Conservation (phyloP, 805 yeast genomes). For the Wickerhamomyces hampshirensis region DNA sequence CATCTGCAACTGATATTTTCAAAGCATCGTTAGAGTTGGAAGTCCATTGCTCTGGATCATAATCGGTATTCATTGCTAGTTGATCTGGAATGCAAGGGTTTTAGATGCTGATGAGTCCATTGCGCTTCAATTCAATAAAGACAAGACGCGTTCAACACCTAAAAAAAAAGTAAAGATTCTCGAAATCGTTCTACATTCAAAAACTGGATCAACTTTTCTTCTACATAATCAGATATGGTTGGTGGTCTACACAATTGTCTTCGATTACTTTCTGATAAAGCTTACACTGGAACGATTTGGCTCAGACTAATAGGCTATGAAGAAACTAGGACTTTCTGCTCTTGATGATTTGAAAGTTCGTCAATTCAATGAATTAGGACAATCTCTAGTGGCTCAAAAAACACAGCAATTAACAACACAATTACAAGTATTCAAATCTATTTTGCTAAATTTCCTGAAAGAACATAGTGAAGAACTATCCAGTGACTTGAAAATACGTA, state of each 20-base stretch:
- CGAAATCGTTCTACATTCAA: too few species aligned
- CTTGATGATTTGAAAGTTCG: constrained; percentile 28
- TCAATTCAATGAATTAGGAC: constrained; percentile 18
- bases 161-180: neutral
- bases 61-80: constrained; percentile 33
- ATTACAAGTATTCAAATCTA: constrained; percentile 69
- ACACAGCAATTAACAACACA: constrained; percentile 64
- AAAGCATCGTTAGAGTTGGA: constrained; percentile 65
- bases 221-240: too few species aligned
- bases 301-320: too few species aligned
- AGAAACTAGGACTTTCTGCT: constrained; percentile 42
- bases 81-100: too few species aligned
- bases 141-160: too few species aligned
- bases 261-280: neutral
- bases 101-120: too few species aligned
- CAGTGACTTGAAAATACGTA: constrained; percentile 57
- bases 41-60: constrained; percentile 73
- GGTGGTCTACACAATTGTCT: neutral
- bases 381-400: constrained; percentile 40
- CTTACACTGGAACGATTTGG: too few species aligned
- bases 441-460: constrained; percentile 67
- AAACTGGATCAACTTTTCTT: too few species aligned
- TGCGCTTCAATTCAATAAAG: too few species aligned
- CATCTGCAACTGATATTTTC: constrained; percentile 54
- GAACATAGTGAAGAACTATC: constrained; percentile 67